These are phyloP conservation scores for Mycena vitilis DNA, from an alignment of 768 basidiomycete species.

Conservation along the genomic window DNA sequence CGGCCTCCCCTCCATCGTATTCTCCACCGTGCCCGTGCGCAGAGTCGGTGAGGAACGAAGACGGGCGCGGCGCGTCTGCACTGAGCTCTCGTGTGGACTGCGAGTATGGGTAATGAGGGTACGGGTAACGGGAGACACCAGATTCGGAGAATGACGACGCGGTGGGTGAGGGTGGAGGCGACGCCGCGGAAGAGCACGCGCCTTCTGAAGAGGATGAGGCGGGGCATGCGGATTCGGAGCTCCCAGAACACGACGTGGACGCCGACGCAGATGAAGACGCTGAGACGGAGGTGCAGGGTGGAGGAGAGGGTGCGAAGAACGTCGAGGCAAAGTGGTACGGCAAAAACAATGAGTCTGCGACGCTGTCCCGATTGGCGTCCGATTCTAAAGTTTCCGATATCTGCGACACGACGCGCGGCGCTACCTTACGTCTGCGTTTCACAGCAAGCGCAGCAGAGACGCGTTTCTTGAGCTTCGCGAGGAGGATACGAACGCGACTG, in stretches of 20 bases:
- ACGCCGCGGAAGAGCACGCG: not conserved
- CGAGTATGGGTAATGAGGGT: not conserved
- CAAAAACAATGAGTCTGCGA: constrained; percentile 6
- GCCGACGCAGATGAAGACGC: constrained; percentile 23
- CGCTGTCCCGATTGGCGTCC: not conserved
- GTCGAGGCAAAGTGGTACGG: constrained; percentile 23
- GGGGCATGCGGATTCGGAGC: constrained; percentile 6
- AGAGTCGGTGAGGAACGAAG: not conserved
- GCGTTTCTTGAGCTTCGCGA: constrained; percentile 24
- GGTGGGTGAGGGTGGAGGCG: constrained; percentile 28
- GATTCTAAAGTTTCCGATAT: not conserved
- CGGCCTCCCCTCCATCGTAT: constrained; percentile 35
- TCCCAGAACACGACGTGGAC: constrained; percentile 30
- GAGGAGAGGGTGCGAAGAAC: no score
- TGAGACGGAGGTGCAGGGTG: no score
- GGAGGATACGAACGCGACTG: constrained; percentile 5
- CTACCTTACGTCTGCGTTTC: no score
- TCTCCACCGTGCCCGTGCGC: no score
- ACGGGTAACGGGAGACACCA: not conserved
- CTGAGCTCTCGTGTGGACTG: not conserved
- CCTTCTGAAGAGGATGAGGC: not conserved
- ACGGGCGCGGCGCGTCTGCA: not conserved
- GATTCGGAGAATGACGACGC: constrained; percentile 13
- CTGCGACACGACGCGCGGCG: no score
- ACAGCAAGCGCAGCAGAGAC: not conserved